Conservation (phyloP, 1,139 yeast genomes). For the Oligophagozyma castellii region DNA sequence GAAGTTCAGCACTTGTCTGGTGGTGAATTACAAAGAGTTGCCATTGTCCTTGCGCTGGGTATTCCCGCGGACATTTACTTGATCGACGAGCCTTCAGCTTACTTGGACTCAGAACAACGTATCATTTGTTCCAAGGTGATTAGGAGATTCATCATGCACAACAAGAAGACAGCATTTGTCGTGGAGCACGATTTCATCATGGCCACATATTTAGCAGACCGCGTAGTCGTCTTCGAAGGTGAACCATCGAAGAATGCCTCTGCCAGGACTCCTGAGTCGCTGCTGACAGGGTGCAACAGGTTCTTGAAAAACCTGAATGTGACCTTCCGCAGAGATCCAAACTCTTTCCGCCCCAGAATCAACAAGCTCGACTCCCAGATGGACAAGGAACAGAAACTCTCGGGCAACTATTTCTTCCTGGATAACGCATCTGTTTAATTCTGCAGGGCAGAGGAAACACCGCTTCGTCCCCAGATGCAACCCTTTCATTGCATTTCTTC, state of each 20-base stretch:
- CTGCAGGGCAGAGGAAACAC: too few relatives aligned
- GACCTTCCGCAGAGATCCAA: slow-evolving; percentile 98
- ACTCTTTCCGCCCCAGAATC: slow-evolving; percentile 94
- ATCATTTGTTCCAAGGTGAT: slow-evolving; percentile 96
- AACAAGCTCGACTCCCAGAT: slow-evolving; percentile 94
- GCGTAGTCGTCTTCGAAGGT: slow-evolving; percentile 97
- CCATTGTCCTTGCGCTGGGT: slow-evolving; percentile 90
- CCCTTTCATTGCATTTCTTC: too few relatives aligned
- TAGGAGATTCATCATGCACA: slow-evolving; percentile 88
- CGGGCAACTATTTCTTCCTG: slow-evolving; percentile 92
- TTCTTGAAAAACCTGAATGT: slow-evolving; percentile 95
- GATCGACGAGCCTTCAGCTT: slow-evolving; percentile 97
- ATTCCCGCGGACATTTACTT: slow-evolving; percentile 89
- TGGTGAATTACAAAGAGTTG: slow-evolving; percentile 99
- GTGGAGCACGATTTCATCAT: slow-evolving; percentile 99
- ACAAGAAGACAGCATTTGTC: slow-evolving; percentile 93
- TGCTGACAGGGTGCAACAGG: slow-evolving; percentile 91
- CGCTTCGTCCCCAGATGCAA: too few relatives aligned
- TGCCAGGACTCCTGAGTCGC: slow-evolving; percentile 82
- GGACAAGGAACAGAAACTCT: slow-evolving; percentile 90
- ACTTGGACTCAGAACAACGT: slow-evolving; percentile 98
- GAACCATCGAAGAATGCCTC: slow-evolving; percentile 68
- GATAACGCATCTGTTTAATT: slow-evolving; percentile 41
- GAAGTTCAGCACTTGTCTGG: slow-evolving; percentile 97
- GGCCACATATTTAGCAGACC: slow-evolving; percentile 98